phyloP scores from a whole-genome alignment of 2,329 filamentous ascomycete species.

The Clarireedia hainanense region DNA sequence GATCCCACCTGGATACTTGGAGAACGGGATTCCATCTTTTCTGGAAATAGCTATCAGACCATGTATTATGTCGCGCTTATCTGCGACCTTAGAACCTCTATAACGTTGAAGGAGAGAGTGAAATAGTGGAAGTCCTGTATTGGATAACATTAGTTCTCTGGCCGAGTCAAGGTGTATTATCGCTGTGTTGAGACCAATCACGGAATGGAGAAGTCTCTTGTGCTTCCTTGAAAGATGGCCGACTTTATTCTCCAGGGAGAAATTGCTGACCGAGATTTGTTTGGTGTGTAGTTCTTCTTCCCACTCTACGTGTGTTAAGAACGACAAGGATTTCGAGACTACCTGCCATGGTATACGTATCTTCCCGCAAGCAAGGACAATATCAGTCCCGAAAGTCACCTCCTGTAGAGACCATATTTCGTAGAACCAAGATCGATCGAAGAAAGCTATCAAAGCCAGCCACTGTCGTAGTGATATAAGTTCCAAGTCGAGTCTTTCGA shows the following conservation, averaged over 20 bases:
- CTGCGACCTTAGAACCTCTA: background rate
- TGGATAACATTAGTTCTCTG: background rate
- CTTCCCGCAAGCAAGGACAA: background rate
- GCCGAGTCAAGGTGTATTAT: constrained; percentile 2
- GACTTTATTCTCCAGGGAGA: background rate
- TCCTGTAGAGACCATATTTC: constrained; percentile 3
- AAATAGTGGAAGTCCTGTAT: background rate
- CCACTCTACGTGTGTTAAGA: background rate
- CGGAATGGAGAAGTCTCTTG: background rate
- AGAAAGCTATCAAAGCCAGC: constrained; percentile 2
- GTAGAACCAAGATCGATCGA: constrained; percentile 2
- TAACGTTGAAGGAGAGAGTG: background rate
- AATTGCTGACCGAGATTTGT: background rate
- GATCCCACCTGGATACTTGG: background rate
- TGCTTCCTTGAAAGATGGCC: background rate
- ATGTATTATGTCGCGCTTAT: constrained; percentile 4
- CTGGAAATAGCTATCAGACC: background rate
- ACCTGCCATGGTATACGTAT: background rate
- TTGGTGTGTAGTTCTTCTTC: background rate
- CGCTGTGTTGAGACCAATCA: background rate
- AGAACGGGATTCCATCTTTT: background rate
- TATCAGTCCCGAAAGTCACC: background rate
- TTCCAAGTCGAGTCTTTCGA: background rate
- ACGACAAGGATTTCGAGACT: background rate
- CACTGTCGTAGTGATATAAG: background rate